Evolutionary conservation across 2,329 filamentous ascomycete genomes (phyloP).

Genomic region (Cadophora gregata): DNA sequence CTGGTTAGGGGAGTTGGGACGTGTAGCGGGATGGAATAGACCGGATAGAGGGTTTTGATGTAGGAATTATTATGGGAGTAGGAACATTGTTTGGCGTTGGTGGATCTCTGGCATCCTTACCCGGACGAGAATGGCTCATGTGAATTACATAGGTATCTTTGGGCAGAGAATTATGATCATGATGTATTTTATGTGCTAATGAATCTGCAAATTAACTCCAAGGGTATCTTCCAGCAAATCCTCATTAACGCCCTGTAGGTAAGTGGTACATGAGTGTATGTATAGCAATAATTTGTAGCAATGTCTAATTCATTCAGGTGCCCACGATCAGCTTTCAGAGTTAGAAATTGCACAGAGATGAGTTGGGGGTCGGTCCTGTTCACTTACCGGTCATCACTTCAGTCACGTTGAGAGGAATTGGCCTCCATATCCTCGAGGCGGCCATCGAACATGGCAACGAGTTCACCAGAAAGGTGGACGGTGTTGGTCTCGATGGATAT

Average conservation of each 20-base stretch:
- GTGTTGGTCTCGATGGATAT: constrained; percentile 36
- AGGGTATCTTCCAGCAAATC: constrained; percentile 34
- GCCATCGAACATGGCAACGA: constrained; percentile 37
- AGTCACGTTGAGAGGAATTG: background rate
- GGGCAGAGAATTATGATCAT: constrained; percentile 1
- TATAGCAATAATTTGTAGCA: constrained; percentile 37
- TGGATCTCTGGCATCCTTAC: background rate
- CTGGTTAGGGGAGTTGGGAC: constrained; percentile 51
- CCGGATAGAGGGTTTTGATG: constrained; percentile 39
- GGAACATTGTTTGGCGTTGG: constrained; percentile 26
- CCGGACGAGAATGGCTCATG: constrained; percentile 14
- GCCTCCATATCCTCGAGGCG: constrained; percentile 37
- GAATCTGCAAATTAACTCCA: constrained; percentile 27
- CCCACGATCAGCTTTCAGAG: background rate
- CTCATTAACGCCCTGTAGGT: constrained; percentile 24
- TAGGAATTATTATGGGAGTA: background rate
- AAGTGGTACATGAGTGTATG: constrained; percentile 34
- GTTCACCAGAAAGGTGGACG: constrained; percentile 37
- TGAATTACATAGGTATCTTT: background rate
- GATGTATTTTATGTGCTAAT: constrained; percentile 27
- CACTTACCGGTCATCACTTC: constrained; percentile 12
- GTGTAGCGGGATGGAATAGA: constrained; percentile 41
- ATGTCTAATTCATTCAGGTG: constrained; percentile 3
- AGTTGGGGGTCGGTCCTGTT: background rate
- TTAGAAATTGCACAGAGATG: background rate